These are phyloP conservation scores for Torrubiella hemipterigena DNA, from an alignment of 2,329 filamentous ascomycete genomes.

Conservation along the genomic window DNA sequence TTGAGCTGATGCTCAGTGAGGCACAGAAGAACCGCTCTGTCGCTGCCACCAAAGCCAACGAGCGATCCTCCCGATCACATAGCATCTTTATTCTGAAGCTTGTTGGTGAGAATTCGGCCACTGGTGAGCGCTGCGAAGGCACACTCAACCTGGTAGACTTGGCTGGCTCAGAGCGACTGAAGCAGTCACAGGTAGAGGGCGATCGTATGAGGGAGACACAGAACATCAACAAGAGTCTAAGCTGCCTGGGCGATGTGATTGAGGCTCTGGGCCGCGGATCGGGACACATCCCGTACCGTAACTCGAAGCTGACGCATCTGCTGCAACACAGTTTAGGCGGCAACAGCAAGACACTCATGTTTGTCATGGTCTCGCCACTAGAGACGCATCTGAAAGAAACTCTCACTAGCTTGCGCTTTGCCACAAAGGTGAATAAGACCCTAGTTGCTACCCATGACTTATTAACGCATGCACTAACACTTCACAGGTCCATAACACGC, in stretches of 20 bases:
- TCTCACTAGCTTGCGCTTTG: constrained; percentile 87
- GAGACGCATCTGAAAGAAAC: constrained; percentile 88
- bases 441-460: constrained; percentile 2
- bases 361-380: constrained; percentile 92
- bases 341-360: constrained; percentile 97
- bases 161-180: constrained; percentile 82
- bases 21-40: constrained; percentile 83
- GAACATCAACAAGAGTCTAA: constrained; percentile 92
- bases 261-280: constrained; percentile 78
- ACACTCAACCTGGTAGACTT: constrained; percentile 93
- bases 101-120: constrained; percentile 56
- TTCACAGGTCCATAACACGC: constrained; percentile 78
- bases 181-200: constrained; percentile 76
- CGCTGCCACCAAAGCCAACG: constrained; percentile 94
- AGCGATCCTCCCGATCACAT: constrained; percentile 86
- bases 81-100: constrained; percentile 91
- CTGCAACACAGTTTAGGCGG: constrained; percentile 90
- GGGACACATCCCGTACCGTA: constrained; percentile 82
- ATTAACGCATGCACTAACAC: constrained; percentile 7
- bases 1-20: constrained; percentile 66
- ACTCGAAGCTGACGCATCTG: constrained; percentile 93
- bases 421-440: constrained; percentile 67
- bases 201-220: constrained; percentile 88
- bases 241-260: constrained; percentile 88
- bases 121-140: constrained; percentile 77